Percentiles rank a stretch among this genome's conserved stretches.
Conservation (phyloP, 2,329 filamentous ascomycete genomes). For the Microascus cirrosus region DNA sequence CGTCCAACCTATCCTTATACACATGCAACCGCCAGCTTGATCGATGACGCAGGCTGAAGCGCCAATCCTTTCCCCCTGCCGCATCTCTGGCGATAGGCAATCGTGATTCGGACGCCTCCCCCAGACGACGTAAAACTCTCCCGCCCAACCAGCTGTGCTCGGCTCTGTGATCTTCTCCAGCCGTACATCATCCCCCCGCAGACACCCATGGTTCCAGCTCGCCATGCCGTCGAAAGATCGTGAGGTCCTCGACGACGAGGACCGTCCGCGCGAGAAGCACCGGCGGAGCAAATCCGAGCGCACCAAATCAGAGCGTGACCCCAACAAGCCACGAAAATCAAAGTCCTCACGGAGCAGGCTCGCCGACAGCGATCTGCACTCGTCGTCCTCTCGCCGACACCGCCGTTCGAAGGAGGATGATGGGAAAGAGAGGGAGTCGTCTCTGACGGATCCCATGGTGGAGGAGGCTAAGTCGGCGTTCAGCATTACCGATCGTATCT, state of each 20-base stretch:
- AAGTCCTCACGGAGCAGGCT: constrained; percentile 2
- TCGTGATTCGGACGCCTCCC: not conserved
- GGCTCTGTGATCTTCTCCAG: not conserved
- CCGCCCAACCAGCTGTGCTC: constrained; percentile 1
- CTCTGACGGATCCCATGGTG: constrained; percentile 38
- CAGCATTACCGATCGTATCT: constrained; percentile 31
- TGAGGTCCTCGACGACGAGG: constrained; percentile 26
- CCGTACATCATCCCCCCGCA: not conserved
- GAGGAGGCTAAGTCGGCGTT: constrained; percentile 27
- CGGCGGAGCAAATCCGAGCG: constrained; percentile 26
- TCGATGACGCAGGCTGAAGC: not conserved
- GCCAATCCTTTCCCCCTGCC: not conserved
- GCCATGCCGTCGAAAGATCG: constrained; percentile 29
- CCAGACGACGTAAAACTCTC: not conserved
- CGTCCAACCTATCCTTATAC: not conserved
- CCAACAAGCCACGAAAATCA: constrained; percentile 1
- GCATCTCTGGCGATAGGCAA: not conserved
- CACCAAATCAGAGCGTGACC: constrained; percentile 3
- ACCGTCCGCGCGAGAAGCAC: constrained; percentile 26
- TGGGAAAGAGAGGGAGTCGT: constrained; percentile 15
- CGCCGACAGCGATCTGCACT: constrained; percentile 5
- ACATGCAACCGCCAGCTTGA: not conserved
- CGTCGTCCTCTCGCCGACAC: constrained; percentile 13
- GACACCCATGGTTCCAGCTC: constrained; percentile 2
- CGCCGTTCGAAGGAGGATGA: constrained; percentile 22